phyloP scores from a whole-genome alignment of 163 green algal genomes.

The Chlorella variabilis region DNA sequence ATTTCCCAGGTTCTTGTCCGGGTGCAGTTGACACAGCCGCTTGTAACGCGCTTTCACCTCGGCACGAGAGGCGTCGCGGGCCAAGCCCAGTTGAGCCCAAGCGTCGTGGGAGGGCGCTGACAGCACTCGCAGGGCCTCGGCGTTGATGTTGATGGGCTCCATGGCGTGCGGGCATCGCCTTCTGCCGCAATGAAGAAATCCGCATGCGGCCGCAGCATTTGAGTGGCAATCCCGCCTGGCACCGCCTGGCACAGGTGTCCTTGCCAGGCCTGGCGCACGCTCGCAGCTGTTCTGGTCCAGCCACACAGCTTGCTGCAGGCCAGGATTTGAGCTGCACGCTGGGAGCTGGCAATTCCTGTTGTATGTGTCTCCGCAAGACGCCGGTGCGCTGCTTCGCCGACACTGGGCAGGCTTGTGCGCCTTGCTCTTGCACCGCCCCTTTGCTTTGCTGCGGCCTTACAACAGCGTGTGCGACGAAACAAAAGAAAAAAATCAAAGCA shows the following conservation, averaged over 20 bases:
- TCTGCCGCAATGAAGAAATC: background rate
- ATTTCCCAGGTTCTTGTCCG: constrained; percentile 24
- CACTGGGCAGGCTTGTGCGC: no score
- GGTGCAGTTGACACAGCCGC: constrained; percentile 26
- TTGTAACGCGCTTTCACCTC: constrained; percentile 25
- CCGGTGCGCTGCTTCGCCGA: no score
- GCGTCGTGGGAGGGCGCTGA: background rate
- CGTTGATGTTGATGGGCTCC: background rate
- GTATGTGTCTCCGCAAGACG: no score
- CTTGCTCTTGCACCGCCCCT: no score
- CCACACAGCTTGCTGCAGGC: no score
- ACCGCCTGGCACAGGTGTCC: background rate
- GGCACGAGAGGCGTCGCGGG: background rate
- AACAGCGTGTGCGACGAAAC: no score
- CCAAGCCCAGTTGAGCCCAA: background rate
- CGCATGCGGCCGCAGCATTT: background rate
- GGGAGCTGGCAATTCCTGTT: no score
- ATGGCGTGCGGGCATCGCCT: background rate
- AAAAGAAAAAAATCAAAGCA: no score
- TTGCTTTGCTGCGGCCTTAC: no score
- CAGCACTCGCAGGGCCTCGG: background rate
- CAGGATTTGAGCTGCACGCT: no score
- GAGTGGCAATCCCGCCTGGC: background rate
- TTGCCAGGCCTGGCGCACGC: background rate
- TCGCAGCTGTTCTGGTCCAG: background rate